Percentiles rank a stretch among this genome's conserved stretches.
These are phyloP conservation scores for Sherardia arvensis DNA, from an alignment of 257 asterid genomes.

Conservation along the genomic window DNA sequence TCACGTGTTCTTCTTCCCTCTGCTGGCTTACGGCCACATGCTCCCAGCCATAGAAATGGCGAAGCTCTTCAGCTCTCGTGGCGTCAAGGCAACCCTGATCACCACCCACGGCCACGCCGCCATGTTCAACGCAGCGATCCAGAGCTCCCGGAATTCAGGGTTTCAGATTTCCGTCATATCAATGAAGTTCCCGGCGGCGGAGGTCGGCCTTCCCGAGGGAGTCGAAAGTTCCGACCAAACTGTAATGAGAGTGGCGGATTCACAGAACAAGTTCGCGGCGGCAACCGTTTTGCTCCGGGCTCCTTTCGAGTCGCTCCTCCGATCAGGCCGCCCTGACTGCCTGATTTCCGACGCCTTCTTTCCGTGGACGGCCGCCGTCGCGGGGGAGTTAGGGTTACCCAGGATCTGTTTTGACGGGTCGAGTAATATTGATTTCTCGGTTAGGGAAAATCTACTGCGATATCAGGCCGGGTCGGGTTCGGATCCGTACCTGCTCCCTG, in stretches of 20 bases:
- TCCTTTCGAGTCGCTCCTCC: background rate
- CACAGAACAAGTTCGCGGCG: background rate
- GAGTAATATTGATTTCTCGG: background rate
- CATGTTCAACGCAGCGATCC: background rate
- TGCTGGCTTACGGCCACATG: conserved; percentile 3
- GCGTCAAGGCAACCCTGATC: background rate
- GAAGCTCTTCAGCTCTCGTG: conserved; percentile 3
- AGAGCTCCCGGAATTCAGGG: background rate
- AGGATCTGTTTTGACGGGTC: conserved; percentile 1
- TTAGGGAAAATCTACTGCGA: background rate
- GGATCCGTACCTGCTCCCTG: conserved; percentile 24
- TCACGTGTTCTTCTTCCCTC: background rate
- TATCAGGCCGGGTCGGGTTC: conserved; percentile 19
- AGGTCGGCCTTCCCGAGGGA: background rate
- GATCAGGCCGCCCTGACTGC: background rate
- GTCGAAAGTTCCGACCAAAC: background rate
- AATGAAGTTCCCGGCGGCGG: background rate
- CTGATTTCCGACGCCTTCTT: background rate
- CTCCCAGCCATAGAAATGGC: background rate
- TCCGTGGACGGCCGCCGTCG: background rate
- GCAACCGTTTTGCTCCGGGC: background rate
- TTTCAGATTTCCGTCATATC: background rate
- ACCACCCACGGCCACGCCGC: background rate
- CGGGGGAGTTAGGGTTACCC: background rate
- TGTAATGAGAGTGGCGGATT: no score